A percentile compares a stretch with the other conserved stretches of the same genome.
These are phyloP conservation scores for Novymonas esmeraldas DNA, from an alignment of 208 protist genomes.

Conservation along the genomic window DNA sequence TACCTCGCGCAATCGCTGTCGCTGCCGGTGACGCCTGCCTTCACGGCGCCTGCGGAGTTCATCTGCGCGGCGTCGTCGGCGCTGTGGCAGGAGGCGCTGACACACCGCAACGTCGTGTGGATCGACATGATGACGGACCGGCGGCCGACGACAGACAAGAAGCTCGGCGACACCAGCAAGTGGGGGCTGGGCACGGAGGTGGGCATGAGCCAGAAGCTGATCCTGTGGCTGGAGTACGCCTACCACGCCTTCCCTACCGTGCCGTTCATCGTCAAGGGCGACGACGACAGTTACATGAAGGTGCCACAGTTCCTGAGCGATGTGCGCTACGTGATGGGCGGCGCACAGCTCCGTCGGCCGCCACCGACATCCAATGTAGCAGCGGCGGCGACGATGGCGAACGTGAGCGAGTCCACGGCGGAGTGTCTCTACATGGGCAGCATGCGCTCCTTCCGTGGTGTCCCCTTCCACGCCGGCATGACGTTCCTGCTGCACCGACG, in stretches of 20 bases:
- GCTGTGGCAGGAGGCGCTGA: conserved; percentile 38
- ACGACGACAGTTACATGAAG: conserved; percentile 56
- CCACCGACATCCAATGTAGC: not conserved
- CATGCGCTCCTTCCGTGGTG: not conserved
- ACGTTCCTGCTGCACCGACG: conserved; percentile 11
- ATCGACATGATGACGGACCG: conserved; percentile 37
- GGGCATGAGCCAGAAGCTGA: conserved; percentile 42
- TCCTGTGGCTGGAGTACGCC: conserved; percentile 43
- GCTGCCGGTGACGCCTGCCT: too few relatives aligned
- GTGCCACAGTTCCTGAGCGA: conserved; percentile 56
- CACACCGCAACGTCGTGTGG: conserved; percentile 32
- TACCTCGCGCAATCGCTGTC: too few relatives aligned
- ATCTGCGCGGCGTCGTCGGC: conserved; percentile 9
- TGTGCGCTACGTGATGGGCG: conserved; percentile 17
- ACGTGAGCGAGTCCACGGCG: too few relatives aligned
- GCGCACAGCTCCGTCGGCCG: not conserved
- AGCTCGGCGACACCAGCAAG: conserved; percentile 13
- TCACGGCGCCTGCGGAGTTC: conserved; percentile 6
- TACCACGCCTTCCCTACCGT: conserved; percentile 37
- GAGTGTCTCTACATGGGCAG: conserved; percentile 21
- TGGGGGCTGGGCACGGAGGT: conserved; percentile 40
- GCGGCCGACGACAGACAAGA: conserved; percentile 21
- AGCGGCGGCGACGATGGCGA: too few relatives aligned
- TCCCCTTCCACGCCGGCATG: conserved; percentile 22
- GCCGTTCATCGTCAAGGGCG: conserved; percentile 44